Evolutionary conservation across 805 yeast genomes (phyloP), one percentile per base, ranked within the genome.

Genomic region (Metschnikowia hibisci): DNA sequence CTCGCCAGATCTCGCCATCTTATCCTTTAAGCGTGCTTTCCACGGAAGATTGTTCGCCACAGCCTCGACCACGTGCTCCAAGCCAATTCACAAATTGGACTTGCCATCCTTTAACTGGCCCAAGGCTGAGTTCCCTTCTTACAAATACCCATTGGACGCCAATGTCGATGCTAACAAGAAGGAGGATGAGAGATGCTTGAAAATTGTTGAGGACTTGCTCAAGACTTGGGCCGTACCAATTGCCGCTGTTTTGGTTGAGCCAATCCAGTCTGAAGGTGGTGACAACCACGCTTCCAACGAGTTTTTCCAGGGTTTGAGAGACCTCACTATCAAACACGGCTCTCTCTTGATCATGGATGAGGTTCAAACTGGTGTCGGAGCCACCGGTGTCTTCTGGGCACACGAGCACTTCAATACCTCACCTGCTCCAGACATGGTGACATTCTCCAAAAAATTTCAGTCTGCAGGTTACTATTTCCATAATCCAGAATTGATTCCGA

Each of bases 101-200:
- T 73, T 91, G 69, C 98, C 98, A 48, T 81, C 96, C 6, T 90
- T 90, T 73, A 80, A 87, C 60, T 90, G 97, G 97, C 98, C 98
- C 61, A 89, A 86, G 64, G 96, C 96, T 44, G 88, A 87, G 50
- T 90, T 82, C 73, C 98, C 98, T 51, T 56, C 76, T 40, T 82
- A 87, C 67, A 71, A 82, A 65, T 90, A 88, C 66, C 98, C 98
- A 46, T 76, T 89, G 58, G 90, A 80, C 43, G 74, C 78, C 40
- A 60, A 80, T 61, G 79, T 60, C 32, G 80, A 72, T 37, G 80
- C 69, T 53, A 90, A 90, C 77, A 69, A 71, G 38, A 64, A 72
- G 39, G 96, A 89, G 69, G 98, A 90, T 67, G 80, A 74, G 48
- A 77, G 93, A 60, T 87, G 96, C 64, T 75, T 90, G 51, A 77